Evolutionary conservation across 139 green algal genomes (phyloP), one percentile per base, ranked within the genome.

Genomic region (Chlorella vulgaris): DNA sequence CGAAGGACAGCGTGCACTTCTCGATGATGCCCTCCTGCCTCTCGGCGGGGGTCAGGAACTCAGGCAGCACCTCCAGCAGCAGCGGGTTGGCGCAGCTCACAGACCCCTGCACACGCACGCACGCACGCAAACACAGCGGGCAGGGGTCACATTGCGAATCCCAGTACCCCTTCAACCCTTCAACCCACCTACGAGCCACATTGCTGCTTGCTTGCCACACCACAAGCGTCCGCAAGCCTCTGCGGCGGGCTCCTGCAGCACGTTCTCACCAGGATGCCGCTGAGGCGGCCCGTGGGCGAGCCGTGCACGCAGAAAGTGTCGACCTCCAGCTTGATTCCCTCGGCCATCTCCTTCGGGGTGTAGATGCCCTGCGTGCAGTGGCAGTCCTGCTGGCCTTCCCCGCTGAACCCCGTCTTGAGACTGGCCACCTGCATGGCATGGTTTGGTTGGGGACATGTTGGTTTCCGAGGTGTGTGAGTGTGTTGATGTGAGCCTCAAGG

Each of bases 261-360:
- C 2, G 4, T 5, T 5, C 68, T 5, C 31, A 40, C 70, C 70
- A 69, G 69, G 65, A 91, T 91, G 53, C 87, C 87, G 36, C 74
- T 83, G 2, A 91, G 47, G 28, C 84, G 42, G 10, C 87, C 87
- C n/a, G 40, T 55, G 35, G 87, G 81, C 24, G 62, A 66, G 38
- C 87, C 87, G 74, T 91, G 87, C 38, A 91, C 83, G 43, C 87
- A 91, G 60, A 91, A 91, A 7, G 87, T 91, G 75, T 85, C 82
- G 43, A 78, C 70, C 24, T 78, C 22, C 36, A 88, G 58, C 26
- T 31, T 40, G 26, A 89, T 88, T 21, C 65, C 84, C 40, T 77
- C 33, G 0, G 28, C 7, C n/a, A 50, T 42, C n/a, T 86, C 29
- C 26, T 50, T 29, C 6, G 65, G 82, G 42, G 42, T 36, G 58